These are phyloP conservation scores for Escallonia herrerae DNA, from an alignment of 129 eudicot species.

Conservation along the genomic window DNA sequence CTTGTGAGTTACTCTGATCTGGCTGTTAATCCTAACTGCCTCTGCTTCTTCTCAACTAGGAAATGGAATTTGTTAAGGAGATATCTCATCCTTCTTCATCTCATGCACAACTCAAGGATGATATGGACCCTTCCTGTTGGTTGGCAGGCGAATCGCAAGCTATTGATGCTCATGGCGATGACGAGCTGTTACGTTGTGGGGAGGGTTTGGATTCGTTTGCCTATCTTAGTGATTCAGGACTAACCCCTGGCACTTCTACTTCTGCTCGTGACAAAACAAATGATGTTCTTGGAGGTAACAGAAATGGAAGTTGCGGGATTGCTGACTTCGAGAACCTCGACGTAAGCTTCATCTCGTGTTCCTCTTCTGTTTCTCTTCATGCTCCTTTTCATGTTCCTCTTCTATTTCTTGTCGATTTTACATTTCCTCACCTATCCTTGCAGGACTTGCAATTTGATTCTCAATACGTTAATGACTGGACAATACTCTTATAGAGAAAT, in stretches of 20 bases:
- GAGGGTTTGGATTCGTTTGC: conserved; percentile 41
- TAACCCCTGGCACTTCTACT: conserved; percentile 12
- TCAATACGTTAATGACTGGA: conserved; percentile 69
- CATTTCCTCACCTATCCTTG: background rate
- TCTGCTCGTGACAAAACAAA: conserved; percentile 4
- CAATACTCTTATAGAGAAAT: conserved; percentile 27
- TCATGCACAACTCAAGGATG: conserved; percentile 20
- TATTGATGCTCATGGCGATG: conserved; percentile 26
- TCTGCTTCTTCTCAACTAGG: conserved; percentile 26
- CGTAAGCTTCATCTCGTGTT: background rate
- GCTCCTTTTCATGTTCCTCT: background rate
- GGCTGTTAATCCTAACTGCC: background rate
- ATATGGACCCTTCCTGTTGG: conserved; percentile 19
- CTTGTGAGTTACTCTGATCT: background rate
- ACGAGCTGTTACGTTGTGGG: conserved; percentile 41
- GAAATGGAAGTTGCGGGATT: conserved; percentile 27
- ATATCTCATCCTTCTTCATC: conserved; percentile 21
- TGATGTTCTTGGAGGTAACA: conserved; percentile 15
- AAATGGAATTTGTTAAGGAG: conserved; percentile 23
- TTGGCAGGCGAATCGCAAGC: conserved; percentile 55
- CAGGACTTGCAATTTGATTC: conserved; percentile 73
- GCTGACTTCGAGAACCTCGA: conserved; percentile 60
- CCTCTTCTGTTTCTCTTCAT: too few species aligned
- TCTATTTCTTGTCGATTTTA: background rate
- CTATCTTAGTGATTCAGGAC: conserved; percentile 21